These are phyloP conservation scores for Radiomyces spectabilis DNA, from an alignment of 192 early-diverging fungal genomes.

Conservation along the genomic window DNA sequence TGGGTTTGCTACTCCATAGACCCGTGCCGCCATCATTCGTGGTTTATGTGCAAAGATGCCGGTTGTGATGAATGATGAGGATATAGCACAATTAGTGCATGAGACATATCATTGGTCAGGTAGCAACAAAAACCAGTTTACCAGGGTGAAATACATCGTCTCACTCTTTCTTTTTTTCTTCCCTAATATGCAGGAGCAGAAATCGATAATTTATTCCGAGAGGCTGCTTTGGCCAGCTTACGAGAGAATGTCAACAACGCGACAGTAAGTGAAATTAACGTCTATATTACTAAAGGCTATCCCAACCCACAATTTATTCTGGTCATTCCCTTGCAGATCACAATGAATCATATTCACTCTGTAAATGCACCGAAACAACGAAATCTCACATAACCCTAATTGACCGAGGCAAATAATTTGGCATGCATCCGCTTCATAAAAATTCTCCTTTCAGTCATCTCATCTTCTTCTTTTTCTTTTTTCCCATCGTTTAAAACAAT, in stretches of 20 bases:
- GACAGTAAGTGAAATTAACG: constrained; percentile 31
- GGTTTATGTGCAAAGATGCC: constrained; percentile 52
- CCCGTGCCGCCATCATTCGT: constrained; percentile 48
- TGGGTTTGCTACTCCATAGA: constrained; percentile 29
- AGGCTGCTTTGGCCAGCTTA: constrained; percentile 65
- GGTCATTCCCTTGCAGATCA: not conserved
- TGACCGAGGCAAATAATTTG: too few relatives aligned
- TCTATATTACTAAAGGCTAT: too few relatives aligned
- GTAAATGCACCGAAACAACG: too few relatives aligned
- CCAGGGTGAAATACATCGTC: not conserved
- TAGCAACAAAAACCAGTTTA: constrained; percentile 2
- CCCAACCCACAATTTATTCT: not conserved
- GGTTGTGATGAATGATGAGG: constrained; percentile 31
- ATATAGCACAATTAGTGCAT: constrained; percentile 37
- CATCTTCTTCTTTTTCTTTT: too few relatives aligned
- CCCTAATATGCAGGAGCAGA: constrained; percentile 54
- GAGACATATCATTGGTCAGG: constrained; percentile 57
- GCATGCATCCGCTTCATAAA: too few relatives aligned
- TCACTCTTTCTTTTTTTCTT: not conserved
- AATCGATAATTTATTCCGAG: constrained; percentile 75
- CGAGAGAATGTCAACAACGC: constrained; percentile 48
- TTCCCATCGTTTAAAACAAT: too few relatives aligned
- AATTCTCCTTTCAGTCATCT: too few relatives aligned
- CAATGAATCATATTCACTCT: not conserved
- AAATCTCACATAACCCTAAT: too few relatives aligned